Conservation (phyloP, 371 early-diverging fungal species). For the Apophysomyces elegans region DNA sequence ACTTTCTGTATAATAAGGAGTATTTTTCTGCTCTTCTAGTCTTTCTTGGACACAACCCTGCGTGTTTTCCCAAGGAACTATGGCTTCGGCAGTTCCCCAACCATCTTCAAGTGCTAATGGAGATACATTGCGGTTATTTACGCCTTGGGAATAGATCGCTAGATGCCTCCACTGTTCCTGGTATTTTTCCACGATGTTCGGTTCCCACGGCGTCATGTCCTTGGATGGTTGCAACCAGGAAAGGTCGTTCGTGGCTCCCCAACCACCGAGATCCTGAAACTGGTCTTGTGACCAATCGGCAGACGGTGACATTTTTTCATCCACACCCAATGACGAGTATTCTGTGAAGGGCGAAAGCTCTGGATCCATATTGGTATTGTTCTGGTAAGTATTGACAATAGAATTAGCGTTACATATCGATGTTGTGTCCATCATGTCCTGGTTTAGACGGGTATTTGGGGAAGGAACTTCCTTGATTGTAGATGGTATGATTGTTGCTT, state of each 20-base stretch:
- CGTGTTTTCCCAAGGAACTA: background rate
- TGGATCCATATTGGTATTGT: too few relatives aligned
- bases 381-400: too few relatives aligned
- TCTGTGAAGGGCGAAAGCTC: too few relatives aligned
- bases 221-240: background rate
- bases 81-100: background rate
- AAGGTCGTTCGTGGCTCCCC: background rate
- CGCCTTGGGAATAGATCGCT: background rate
- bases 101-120: background rate
- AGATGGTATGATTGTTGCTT: background rate
- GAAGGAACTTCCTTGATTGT: background rate
- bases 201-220: background rate
- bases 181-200: too few relatives aligned
- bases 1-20: background rate
- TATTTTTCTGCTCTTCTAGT: background rate
- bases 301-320: background rate
- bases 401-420: too few relatives aligned
- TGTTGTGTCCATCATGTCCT: too few relatives aligned
- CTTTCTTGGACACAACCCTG: background rate
- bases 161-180: background rate
- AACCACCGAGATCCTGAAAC: background rate
- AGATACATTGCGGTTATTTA: background rate
- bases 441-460: background rate
- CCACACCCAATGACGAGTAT: background rate
- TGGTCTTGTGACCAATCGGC: background rate